Percentiles rank a stretch among this genome's conserved stretches.
phyloP scores from a whole-genome alignment of 345 rosid genomes.

The Linum trigynum region DNA sequence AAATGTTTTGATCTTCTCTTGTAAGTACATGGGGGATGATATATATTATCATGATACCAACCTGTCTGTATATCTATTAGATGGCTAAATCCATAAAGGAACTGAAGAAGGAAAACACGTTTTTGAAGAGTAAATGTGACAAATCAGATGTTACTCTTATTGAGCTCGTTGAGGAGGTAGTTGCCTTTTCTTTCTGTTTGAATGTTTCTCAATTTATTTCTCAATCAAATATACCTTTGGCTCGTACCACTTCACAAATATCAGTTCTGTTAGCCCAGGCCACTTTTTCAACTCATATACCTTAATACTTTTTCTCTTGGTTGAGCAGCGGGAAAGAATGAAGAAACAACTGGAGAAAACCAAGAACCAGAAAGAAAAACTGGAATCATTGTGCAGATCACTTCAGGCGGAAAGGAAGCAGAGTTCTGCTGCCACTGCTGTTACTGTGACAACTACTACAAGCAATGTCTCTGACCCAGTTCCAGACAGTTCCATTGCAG shows the following conservation, averaged over 20 bases:
- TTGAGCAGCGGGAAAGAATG: conserved; percentile 55
- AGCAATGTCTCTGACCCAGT: conserved; percentile 24
- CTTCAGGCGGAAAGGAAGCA: conserved; percentile 89
- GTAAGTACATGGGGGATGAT: not conserved
- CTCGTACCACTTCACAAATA: too few relatives aligned
- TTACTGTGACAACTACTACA: not conserved
- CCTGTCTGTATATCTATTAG: conserved; percentile 24
- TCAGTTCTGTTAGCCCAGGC: not conserved
- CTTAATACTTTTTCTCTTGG: conserved; percentile 6
- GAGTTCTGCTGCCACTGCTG: conserved; percentile 13
- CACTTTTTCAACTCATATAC: not conserved
- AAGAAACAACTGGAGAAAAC: conserved; percentile 77
- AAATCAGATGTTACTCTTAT: conserved; percentile 65
- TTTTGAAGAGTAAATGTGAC: conserved; percentile 83
- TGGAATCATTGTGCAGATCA: conserved; percentile 82
- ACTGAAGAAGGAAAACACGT: conserved; percentile 72
- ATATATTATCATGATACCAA: conserved; percentile 1
- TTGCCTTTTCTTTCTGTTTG: not conserved
- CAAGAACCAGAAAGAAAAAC: conserved; percentile 86
- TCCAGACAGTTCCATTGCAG: not conserved
- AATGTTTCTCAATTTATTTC: not conserved
- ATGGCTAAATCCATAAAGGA: conserved; percentile 85
- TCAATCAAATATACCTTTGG: not conserved
- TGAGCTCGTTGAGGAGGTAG: conserved; percentile 85
- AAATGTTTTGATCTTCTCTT: not conserved